Conservation (phyloP, 2,329 filamentous ascomycete genomes). For the Penicillium polonicum region DNA sequence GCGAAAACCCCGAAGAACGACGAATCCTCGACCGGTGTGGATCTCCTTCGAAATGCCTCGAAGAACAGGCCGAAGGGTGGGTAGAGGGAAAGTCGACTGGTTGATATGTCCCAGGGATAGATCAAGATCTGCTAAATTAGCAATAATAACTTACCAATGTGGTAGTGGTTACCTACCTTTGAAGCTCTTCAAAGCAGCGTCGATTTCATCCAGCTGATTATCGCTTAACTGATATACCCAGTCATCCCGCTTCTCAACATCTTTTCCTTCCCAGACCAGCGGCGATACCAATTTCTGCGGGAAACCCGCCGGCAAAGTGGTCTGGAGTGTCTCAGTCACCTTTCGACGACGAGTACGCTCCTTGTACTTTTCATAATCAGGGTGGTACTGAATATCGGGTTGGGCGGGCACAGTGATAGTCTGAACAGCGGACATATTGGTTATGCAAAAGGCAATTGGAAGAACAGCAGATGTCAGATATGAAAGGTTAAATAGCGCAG, state of each 20-base stretch:
- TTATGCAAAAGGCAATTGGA: not conserved
- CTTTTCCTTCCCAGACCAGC: slow-evolving; percentile 50
- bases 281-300: slow-evolving; percentile 42
- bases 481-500: not conserved
- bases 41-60: slow-evolving; percentile 37
- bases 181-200: slow-evolving; percentile 44
- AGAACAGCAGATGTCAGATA: not conserved
- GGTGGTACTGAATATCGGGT: slow-evolving; percentile 27
- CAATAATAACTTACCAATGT: not conserved
- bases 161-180: slow-evolving; percentile 30
- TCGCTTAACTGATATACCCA: slow-evolving; percentile 36
- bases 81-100: slow-evolving; percentile 46
- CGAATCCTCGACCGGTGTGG: slow-evolving; percentile 46
- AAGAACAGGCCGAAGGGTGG: slow-evolving; percentile 35
- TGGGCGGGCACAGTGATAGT: slow-evolving; percentile 17
- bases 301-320: slow-evolving; percentile 42
- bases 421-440: slow-evolving; percentile 17
- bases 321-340: slow-evolving; percentile 16
- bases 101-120: slow-evolving; percentile 38
- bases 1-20: slow-evolving; percentile 45
- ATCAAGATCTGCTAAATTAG: slow-evolving; percentile 32
- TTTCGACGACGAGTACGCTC: slow-evolving; percentile 20
- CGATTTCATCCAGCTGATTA: slow-evolving; percentile 45
- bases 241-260: slow-evolving; percentile 33
- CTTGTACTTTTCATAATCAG: slow-evolving; percentile 24